Evolutionary conservation across 768 basidiomycete species (phyloP).

Genomic region (Pulveroboletus sp.): DNA sequence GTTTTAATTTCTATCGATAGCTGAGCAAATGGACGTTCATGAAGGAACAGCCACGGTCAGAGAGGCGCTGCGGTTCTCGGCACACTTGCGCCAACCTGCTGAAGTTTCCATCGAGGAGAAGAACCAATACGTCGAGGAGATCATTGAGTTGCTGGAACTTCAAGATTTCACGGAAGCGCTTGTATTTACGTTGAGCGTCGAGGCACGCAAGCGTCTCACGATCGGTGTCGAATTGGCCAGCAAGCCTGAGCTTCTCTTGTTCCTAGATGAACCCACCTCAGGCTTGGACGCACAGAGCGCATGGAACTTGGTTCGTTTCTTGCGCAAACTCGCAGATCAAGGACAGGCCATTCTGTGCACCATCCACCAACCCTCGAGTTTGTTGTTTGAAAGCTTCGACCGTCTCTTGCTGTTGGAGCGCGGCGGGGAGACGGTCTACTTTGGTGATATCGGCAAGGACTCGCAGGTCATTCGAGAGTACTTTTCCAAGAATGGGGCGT

Average conservation of each 20-base stretch:
- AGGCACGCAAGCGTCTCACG: constrained; percentile 81
- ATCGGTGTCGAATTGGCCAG: constrained; percentile 91
- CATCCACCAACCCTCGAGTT: constrained; percentile 84
- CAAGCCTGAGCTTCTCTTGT: constrained; percentile 40
- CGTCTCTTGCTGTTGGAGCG: constrained; percentile 63
- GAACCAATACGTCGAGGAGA: constrained; percentile 76
- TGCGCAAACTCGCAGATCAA: constrained; percentile 77
- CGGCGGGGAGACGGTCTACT: constrained; percentile 93
- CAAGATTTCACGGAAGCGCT: constrained; percentile 83
- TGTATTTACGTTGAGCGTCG: constrained; percentile 64
- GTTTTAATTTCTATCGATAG: constrained; percentile 35
- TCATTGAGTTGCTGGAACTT: constrained; percentile 80
- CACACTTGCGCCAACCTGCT: constrained; percentile 77
- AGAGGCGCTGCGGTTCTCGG: constrained; percentile 83
- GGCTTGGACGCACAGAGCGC: constrained; percentile 66
- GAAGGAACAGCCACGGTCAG: constrained; percentile 81
- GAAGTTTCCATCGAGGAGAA: constrained; percentile 69
- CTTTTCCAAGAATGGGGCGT: constrained; percentile 68
- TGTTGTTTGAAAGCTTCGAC: constrained; percentile 87
- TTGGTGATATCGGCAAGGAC: constrained; percentile 81
- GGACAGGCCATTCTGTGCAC: constrained; percentile 91
- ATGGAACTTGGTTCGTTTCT: constrained; percentile 79
- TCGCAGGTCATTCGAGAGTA: constrained; percentile 69
- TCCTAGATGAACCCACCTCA: constrained; percentile 48
- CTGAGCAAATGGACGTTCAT: constrained; percentile 86